Percentiles rank a stretch among this genome's conserved stretches.
Conservation (phyloP, 305 asterid species). For the Fraxinus ornus region DNA sequence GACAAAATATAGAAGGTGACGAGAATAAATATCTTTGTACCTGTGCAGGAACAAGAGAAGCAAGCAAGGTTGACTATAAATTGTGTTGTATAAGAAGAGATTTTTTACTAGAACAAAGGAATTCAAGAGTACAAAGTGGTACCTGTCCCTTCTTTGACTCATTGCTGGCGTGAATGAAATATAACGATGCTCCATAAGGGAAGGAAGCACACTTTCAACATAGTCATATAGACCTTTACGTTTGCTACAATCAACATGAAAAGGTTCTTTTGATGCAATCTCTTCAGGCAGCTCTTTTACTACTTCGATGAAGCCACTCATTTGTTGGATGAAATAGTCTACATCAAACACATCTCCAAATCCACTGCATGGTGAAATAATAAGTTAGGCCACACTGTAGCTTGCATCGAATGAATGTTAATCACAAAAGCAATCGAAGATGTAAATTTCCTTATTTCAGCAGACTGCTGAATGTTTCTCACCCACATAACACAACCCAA, state of each 20-base stretch:
- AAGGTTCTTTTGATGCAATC: constrained; percentile 80
- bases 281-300: constrained; percentile 82
- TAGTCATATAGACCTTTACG: constrained; percentile 93
- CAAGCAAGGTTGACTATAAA: not conserved
- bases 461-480: not conserved
- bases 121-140: constrained; percentile 11
- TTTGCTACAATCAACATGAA: constrained; percentile 92
- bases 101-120: not conserved
- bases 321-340: constrained; percentile 76
- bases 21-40: not conserved
- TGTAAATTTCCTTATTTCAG: not conserved
- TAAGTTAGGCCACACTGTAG: constrained; percentile 15
- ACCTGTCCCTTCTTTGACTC: constrained; percentile 99
- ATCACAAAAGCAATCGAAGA: not conserved
- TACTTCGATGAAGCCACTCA: constrained; percentile 69
- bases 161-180: constrained; percentile 87
- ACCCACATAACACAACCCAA: not conserved
- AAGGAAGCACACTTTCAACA: constrained; percentile 79
- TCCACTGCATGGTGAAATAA: constrained; percentile 52
- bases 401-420: not conserved
- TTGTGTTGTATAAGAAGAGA: not conserved
- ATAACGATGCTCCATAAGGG: constrained; percentile 73
- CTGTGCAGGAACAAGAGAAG: not conserved
- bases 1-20: not conserved
- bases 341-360: constrained; percentile 91